Conservation (phyloP, 1,284 basidiomycete species). For the Ustilago shanxiensis region DNA sequence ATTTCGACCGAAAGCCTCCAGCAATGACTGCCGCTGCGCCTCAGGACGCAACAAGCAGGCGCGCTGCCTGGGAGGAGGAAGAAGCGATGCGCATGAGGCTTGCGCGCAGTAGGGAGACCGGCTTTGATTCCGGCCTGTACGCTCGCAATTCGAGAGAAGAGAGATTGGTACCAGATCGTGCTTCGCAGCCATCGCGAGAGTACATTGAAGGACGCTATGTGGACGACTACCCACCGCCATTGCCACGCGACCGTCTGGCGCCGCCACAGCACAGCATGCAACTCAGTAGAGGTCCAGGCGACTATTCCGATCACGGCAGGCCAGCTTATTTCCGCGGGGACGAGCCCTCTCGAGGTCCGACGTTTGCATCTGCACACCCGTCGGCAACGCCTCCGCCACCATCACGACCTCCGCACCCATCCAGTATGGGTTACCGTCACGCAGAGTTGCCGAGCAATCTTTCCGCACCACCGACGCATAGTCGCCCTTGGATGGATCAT, state of each 20-base stretch:
- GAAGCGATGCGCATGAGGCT: conserved; percentile 25
- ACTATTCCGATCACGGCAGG: conserved; percentile 22
- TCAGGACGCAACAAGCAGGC: conserved; percentile 6
- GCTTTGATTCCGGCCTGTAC: conserved; percentile 21
- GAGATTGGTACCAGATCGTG: background rate
- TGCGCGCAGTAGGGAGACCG: conserved; percentile 14
- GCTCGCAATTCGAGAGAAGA: conserved; percentile 21
- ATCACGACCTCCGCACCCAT: background rate
- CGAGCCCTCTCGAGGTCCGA: conserved; percentile 14
- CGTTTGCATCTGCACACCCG: conserved; percentile 13
- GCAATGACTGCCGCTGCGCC: background rate
- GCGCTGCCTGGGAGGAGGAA: conserved; percentile 20
- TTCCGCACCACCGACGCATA: conserved; percentile 5
- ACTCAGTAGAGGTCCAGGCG: background rate
- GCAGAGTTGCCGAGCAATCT: background rate
- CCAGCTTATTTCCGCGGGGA: conserved; percentile 16
- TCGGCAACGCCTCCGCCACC: conserved; percentile 17
- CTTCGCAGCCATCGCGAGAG: conserved; percentile 8
- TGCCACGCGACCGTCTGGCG: conserved; percentile 14
- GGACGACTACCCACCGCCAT: conserved; percentile 11
- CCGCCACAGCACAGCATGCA: conserved; percentile 13
- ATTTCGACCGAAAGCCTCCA: conserved; percentile 19
- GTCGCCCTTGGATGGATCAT: conserved; percentile 13
- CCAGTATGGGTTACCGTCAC: background rate
- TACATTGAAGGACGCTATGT: conserved; percentile 12